Percentiles rank a stretch among this genome's conserved stretches.
phyloP scores from a whole-genome alignment of 2,329 filamentous ascomycete species.

The Pseudocercospora fijiensis region DNA sequence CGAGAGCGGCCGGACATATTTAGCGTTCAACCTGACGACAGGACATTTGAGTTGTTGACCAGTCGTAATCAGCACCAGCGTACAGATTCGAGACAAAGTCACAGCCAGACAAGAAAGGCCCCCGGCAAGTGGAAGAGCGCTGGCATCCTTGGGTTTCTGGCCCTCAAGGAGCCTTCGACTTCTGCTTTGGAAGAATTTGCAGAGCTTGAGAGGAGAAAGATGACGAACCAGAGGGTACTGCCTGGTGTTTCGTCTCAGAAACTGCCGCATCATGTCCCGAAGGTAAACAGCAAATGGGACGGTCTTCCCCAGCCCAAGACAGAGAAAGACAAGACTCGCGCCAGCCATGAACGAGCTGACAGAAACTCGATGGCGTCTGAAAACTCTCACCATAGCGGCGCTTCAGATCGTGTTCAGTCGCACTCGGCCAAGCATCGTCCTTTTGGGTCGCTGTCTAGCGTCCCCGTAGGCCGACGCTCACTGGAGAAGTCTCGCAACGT shows the following conservation, averaged over 20 bases:
- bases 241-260: conserved; percentile 46
- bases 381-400: not conserved
- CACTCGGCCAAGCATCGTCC: not conserved
- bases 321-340: conserved; percentile 3
- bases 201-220: conserved; percentile 34
- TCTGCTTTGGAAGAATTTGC: conserved; percentile 49
- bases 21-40: not conserved
- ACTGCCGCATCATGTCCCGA: conserved; percentile 51
- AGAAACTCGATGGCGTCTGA: conserved; percentile 3
- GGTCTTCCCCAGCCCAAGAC: conserved; percentile 47
- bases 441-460: not conserved
- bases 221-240: conserved; percentile 42
- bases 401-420: not conserved
- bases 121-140: conserved; percentile 38
- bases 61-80: conserved; percentile 8
- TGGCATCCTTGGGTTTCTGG: conserved; percentile 48
- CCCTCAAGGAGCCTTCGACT: conserved; percentile 52
- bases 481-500: not conserved
- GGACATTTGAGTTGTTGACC: conserved; percentile 8
- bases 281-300: conserved; percentile 57
- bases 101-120: conserved; percentile 7
- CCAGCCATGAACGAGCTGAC: conserved; percentile 8
- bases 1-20: not conserved
- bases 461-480: not conserved
- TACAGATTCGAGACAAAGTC: conserved; percentile 1